Evolutionary conservation across 179 eudicot species (phyloP).

Genomic region (Gypsophila paniculata): DNA sequence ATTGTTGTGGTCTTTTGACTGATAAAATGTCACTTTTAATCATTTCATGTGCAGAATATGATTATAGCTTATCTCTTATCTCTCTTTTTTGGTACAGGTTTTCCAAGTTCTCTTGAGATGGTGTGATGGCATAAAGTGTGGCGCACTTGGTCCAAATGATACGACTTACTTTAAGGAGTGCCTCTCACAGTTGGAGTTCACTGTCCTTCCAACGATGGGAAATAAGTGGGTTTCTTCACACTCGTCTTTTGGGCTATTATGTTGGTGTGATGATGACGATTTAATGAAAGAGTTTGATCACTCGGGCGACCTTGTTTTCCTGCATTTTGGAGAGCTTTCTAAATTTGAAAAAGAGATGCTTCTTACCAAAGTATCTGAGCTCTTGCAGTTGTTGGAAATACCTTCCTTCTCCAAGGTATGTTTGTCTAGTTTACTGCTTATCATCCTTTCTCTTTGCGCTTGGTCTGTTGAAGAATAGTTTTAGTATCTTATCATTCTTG

Average conservation of each 20-base stretch:
- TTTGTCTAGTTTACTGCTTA: slow-evolving; percentile 12
- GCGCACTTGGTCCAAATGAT: slow-evolving; percentile 50
- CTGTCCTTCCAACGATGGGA: slow-evolving; percentile 63
- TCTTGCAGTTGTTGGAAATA: slow-evolving; percentile 55
- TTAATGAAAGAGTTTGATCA: slow-evolving; percentile 67
- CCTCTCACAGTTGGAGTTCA: slow-evolving; percentile 47
- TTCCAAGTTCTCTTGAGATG: slow-evolving; percentile 64
- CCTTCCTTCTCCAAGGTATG: slow-evolving; percentile 78
- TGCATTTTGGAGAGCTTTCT: slow-evolving; percentile 59
- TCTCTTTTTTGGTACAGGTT: slow-evolving; percentile 42
- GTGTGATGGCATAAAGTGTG: slow-evolving; percentile 62
- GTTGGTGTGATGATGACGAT: slow-evolving; percentile 82
- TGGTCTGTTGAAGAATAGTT: neutral
- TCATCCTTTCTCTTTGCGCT: neutral
- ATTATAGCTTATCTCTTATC: slow-evolving; percentile 1
- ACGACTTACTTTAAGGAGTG: slow-evolving; percentile 48
- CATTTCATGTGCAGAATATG: no score
- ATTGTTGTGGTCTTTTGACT: neutral
- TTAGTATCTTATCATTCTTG: no score
- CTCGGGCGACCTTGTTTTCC: slow-evolving; percentile 50
- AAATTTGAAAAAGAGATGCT: slow-evolving; percentile 51
- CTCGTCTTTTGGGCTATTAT: slow-evolving; percentile 69
- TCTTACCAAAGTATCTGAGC: slow-evolving; percentile 41
- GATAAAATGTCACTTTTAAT: no score
- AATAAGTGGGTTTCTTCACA: slow-evolving; percentile 93